Evolutionary conservation across 129 eudicot species (phyloP).

Genomic region (Saposhnikovia divaricata): DNA sequence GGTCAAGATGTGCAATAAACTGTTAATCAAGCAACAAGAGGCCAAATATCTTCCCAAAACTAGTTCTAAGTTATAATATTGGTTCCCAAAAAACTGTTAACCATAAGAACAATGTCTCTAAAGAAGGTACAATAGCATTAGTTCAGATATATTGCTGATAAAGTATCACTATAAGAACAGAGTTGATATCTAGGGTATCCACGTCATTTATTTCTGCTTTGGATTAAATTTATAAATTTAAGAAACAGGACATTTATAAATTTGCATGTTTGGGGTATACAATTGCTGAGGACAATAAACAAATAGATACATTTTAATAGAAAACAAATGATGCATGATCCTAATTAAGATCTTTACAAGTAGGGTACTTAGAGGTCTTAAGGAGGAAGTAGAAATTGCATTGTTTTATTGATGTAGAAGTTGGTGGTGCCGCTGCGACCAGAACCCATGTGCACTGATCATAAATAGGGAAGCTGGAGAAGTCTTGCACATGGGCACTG

Average conservation of each 20-base stretch:
- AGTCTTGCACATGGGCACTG: constrained; percentile 3
- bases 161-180: no score
- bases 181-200: no score
- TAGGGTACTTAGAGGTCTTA: background rate
- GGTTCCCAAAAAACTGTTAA: no score
- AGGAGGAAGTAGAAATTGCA: background rate
- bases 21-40: no score
- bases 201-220: no score
- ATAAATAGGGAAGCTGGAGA: background rate
- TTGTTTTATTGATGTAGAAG: background rate
- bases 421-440: constrained; percentile 1
- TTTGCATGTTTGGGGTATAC: background rate
- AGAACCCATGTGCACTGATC: background rate
- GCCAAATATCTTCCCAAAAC: no score
- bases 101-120: no score
- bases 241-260: background rate
- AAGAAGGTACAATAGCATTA: no score
- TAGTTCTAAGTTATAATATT: no score
- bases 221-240: no score
- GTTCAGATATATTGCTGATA: no score
- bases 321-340: constrained; percentile 1
- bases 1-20: no score
- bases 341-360: background rate
- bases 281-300: background rate
- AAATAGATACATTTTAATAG: background rate